A percentile compares a stretch with the other conserved stretches of the same genome.
Evolutionary conservation across 306 rosid species (phyloP).

Genomic region (Casuarina cunninghamiana): DNA sequence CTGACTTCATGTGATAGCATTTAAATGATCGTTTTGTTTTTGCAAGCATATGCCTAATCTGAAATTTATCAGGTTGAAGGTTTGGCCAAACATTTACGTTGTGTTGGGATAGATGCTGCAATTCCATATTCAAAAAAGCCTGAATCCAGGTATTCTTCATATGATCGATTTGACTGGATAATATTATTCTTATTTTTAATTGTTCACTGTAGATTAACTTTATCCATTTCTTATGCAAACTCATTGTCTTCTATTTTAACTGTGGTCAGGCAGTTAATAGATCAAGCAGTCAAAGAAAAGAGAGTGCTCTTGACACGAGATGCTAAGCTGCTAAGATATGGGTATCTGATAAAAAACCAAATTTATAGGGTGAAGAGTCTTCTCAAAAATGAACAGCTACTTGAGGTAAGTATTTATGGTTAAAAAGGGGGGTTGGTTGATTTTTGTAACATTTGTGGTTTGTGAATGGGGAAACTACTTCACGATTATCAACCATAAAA

Average conservation of each 20-base stretch:
- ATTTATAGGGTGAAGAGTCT: constrained; percentile 78
- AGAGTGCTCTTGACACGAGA: constrained; percentile 87
- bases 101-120: constrained; percentile 95
- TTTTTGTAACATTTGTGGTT: neutral
- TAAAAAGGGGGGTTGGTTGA: neutral
- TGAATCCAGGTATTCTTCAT: constrained; percentile 58
- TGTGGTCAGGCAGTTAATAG: constrained; percentile 63
- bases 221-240: constrained; percentile 23
- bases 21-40: constrained; percentile 22
- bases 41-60: constrained; percentile 30
- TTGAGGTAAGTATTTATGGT: constrained; percentile 53
- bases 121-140: constrained; percentile 77
- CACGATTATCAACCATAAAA: neutral
- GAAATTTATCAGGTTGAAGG: constrained; percentile 77
- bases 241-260: constrained; percentile 21
- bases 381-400: constrained; percentile 90
- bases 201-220: constrained; percentile 18
- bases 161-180: constrained; percentile 6
- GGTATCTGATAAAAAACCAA: constrained; percentile 61
- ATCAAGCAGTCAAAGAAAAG: constrained; percentile 68
- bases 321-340: constrained; percentile 76
- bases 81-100: constrained; percentile 91
- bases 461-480: constrained; percentile 2
- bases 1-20: constrained; percentile 4
- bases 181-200: constrained; percentile 18